Evolutionary conservation across 2,329 filamentous ascomycete species (phyloP), one percentile per base, ranked within the genome.

Genomic region (Leptographium galeiforme): DNA sequence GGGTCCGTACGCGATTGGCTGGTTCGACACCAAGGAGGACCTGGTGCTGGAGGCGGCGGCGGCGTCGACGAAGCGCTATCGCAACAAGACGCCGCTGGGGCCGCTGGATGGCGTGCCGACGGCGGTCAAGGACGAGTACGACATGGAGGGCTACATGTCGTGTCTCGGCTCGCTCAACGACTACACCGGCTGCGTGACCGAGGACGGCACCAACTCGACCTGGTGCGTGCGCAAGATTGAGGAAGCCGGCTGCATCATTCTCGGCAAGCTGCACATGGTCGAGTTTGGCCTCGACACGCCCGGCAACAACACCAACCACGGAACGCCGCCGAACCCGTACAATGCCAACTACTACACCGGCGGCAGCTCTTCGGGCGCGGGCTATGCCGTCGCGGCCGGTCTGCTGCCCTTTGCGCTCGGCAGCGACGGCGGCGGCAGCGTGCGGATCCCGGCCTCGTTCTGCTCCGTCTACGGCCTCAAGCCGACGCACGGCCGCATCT

Each of bases 401-500:
- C 72, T 90, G 2, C 73, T 88, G 0, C 86, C 87, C 0, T 77
- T 87, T 53, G 82, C 83, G 0, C 72, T 89, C 13, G 87, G 86
- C 16, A 81, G 78, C 41, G 85, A 89, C 62, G 85, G 84, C 16
- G 85, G 85, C 36, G 85, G 85, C 54, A 85, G 79, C 50, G 83
- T 90, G 57, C 79, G 87, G 1, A 82, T 90, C 38, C 87, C 87
- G 0, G 72, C 83, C 0, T 77, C 77, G 8, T 87, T 82, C 63
- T 89, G 86, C 62, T 84, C 84, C 12, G 70, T 88, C 8, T 89
- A 81, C 63, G 86, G 87, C 0, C 72, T 91, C 41, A 90, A 90
- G 63, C 74, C 85, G 0, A 81, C 78, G 0, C 84, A 87, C 62
- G 75, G 77, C 32, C 79, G 85, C 25, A 69, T 89, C 1, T 85